A percentile compares a stretch with the other conserved stretches of the same genome.
phyloP scores from a whole-genome alignment of 345 rosid genomes.

The Geranium rotundifolium region DNA sequence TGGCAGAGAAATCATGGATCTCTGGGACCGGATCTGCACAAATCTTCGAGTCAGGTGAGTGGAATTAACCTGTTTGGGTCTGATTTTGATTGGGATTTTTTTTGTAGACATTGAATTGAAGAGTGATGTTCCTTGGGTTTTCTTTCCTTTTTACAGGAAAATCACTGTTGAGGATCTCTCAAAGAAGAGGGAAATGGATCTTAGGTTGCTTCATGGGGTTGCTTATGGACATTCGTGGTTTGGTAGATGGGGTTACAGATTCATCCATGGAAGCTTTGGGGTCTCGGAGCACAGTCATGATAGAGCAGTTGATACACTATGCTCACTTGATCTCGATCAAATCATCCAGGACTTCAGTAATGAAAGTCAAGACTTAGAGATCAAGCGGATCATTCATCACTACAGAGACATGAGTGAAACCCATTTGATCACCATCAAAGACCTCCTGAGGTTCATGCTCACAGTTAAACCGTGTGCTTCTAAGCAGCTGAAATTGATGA shows the following conservation, averaged over 20 bases:
- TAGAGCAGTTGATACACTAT: slow-evolving; percentile 52
- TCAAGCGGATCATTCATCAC: slow-evolving; percentile 33
- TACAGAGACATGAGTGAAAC: slow-evolving; percentile 61
- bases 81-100: not conserved
- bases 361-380: slow-evolving; percentile 17
- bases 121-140: not conserved
- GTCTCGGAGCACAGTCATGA: slow-evolving; percentile 44
- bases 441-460: slow-evolving; percentile 64
- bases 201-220: slow-evolving; percentile 62
- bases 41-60: slow-evolving; percentile 45
- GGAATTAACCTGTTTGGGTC: not conserved
- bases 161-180: slow-evolving; percentile 61
- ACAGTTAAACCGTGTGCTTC: slow-evolving; percentile 40
- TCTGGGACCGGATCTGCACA: slow-evolving; percentile 76
- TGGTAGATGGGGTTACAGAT: slow-evolving; percentile 82
- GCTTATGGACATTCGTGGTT: slow-evolving; percentile 90
- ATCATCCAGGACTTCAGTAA: slow-evolving; percentile 33
- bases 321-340: slow-evolving; percentile 43
- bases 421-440: slow-evolving; percentile 41
- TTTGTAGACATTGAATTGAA: not conserved
- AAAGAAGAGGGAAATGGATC: slow-evolving; percentile 62
- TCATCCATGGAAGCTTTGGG: slow-evolving; percentile 67
- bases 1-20: slow-evolving; percentile 70
- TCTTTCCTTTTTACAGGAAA: too few relatives aligned
- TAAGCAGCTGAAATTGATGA: slow-evolving; percentile 18